Evolutionary conservation across 345 rosid genomes (phyloP).

Genomic region (Physaria fendleri): DNA sequence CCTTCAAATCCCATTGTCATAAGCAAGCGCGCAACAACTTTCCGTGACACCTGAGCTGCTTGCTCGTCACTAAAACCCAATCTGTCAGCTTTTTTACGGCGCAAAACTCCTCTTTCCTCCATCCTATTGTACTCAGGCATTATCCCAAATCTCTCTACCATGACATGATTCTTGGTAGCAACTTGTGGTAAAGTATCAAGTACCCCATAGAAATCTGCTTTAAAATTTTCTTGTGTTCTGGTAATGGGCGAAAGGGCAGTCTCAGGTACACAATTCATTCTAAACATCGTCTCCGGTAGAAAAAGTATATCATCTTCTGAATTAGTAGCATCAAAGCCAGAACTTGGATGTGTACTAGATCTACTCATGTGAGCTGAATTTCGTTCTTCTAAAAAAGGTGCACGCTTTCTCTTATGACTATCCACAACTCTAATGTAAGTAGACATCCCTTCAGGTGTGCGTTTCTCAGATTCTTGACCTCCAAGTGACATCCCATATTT

Average conservation of each 20-base stretch:
- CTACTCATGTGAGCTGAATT: conserved; percentile 29
- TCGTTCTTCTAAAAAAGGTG: conserved; percentile 44
- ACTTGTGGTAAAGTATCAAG: conserved; percentile 75
- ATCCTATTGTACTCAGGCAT: conserved; percentile 53
- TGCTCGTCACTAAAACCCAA: conserved; percentile 61
- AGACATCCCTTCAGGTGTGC: conserved; percentile 75
- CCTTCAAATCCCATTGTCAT: conserved; percentile 59
- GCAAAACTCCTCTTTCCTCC: conserved; percentile 65
- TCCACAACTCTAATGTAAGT: conserved; percentile 48
- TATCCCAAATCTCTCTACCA: conserved; percentile 84
- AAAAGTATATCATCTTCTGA: conserved; percentile 52
- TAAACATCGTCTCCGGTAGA: conserved; percentile 76
- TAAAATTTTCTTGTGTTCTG: conserved; percentile 35
- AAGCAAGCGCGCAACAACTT: conserved; percentile 64
- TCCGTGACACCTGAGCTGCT: conserved; percentile 52
- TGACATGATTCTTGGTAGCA: conserved; percentile 52
- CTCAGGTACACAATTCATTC: conserved; percentile 76
- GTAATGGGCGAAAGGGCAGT: conserved; percentile 47
- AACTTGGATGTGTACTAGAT: conserved; percentile 33
- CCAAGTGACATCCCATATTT: conserved; percentile 49
- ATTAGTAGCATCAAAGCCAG: conserved; percentile 39
- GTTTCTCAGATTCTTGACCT: conserved; percentile 60
- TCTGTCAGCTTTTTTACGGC: conserved; percentile 49
- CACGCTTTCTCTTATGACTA: conserved; percentile 71
- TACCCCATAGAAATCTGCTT: conserved; percentile 57